These are phyloP conservation scores for Tetracladium marchalianum DNA, from an alignment of 495 filamentous ascomycete species.

Conservation along the genomic window DNA sequence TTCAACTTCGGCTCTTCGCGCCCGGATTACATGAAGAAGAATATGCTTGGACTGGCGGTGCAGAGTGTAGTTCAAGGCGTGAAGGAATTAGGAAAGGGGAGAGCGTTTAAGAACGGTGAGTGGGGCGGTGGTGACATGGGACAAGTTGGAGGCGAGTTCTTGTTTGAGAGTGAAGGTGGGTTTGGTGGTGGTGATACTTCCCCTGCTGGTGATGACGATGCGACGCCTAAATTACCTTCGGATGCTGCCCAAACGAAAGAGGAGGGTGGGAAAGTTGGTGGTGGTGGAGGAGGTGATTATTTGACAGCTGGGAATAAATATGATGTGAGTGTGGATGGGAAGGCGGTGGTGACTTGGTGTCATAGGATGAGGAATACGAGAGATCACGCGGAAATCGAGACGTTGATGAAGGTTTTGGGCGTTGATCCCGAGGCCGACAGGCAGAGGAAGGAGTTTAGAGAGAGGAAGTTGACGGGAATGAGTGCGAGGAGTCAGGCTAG, in stretches of 20 bases:
- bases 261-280: slow-evolving; percentile 4
- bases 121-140: slow-evolving; percentile 51
- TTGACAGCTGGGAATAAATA: slow-evolving; percentile 8
- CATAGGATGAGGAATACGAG: slow-evolving; percentile 74
- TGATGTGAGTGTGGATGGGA: slow-evolving; percentile 21
- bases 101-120: slow-evolving; percentile 57
- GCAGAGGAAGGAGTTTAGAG: slow-evolving; percentile 29
- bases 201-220: not conserved
- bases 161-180: slow-evolving; percentile 54
- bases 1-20: slow-evolving; percentile 43
- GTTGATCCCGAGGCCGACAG: slow-evolving; percentile 37
- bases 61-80: slow-evolving; percentile 47
- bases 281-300: slow-evolving; percentile 7
- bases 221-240: not conserved
- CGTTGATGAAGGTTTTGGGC: slow-evolving; percentile 52
- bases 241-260: not conserved
- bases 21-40: slow-evolving; percentile 57
- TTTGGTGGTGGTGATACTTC: slow-evolving; percentile 2
- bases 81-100: slow-evolving; percentile 37
- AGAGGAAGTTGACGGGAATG: slow-evolving; percentile 28
- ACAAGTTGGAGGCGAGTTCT: slow-evolving; percentile 77
- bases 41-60: slow-evolving; percentile 32
- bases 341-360: slow-evolving; percentile 63
- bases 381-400: slow-evolving; percentile 63
- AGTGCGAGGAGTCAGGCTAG: slow-evolving; percentile 1